Conservation (phyloP, 768 basidiomycete genomes). For the Rhizopogon vinicolor region DNA sequence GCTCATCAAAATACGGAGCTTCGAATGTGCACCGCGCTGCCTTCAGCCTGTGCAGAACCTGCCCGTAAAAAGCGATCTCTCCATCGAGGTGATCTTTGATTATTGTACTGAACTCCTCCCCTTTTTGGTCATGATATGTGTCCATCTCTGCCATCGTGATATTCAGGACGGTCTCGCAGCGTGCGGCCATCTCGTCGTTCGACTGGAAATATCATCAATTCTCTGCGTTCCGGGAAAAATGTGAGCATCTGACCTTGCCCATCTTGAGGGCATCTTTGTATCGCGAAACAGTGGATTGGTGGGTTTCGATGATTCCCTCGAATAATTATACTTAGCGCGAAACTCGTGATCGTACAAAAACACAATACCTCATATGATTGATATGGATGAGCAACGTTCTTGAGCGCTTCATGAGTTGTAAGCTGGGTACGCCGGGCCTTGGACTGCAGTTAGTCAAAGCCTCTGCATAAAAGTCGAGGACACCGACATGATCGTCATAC, state of each 20-base stretch:
- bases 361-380: conserved; percentile 57
- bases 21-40: conserved; percentile 54
- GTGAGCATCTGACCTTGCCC: conserved; percentile 29
- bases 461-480: background rate
- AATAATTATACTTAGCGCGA: background rate
- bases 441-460: conserved; percentile 2
- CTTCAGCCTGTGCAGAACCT: conserved; percentile 57
- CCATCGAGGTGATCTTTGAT: conserved; percentile 71
- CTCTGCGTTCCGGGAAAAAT: background rate
- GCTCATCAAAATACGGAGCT: conserved; percentile 39
- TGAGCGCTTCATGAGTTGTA: conserved; percentile 70
- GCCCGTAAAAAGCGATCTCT: conserved; percentile 73
- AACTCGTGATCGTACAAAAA: background rate
- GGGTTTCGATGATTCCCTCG: conserved; percentile 72
- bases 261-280: conserved; percentile 49
- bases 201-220: conserved; percentile 30
- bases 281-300: conserved; percentile 60
- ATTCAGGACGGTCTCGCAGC: conserved; percentile 87
- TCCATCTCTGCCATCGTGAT: conserved; percentile 88
- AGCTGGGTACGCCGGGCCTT: conserved; percentile 74
- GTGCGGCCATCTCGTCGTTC: conserved; percentile 60
- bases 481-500: conserved; percentile 71
- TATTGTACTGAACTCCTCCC: conserved; percentile 58
- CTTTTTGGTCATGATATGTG: conserved; percentile 69
- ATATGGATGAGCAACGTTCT: conserved; percentile 73